A percentile compares a stretch with the other conserved stretches of the same genome.
Conservation (phyloP, 2,329 filamentous ascomycete genomes). For the Plectosphaerella cucumerina region DNA sequence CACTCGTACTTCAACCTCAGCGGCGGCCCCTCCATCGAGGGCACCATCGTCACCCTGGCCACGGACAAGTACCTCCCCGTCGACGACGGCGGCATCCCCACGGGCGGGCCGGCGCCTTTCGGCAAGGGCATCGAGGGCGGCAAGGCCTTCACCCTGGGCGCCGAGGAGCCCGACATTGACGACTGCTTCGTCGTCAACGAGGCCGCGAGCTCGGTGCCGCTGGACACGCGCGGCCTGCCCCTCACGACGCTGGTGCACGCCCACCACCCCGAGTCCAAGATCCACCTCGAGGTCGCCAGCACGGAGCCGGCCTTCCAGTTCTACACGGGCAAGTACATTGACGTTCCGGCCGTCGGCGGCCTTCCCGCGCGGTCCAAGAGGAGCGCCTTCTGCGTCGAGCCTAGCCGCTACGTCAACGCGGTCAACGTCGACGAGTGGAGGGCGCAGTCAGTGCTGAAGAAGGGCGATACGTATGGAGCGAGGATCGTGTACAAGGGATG, state of each 20-base stretch:
- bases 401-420: conserved; percentile 86
- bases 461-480: conserved; percentile 77
- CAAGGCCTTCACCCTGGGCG: conserved; percentile 67
- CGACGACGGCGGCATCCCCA: conserved; percentile 71
- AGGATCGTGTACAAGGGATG: conserved; percentile 82
- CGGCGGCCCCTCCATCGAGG: conserved; percentile 47
- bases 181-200: conserved; percentile 82
- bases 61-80: conserved; percentile 67
- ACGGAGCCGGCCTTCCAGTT: conserved; percentile 97
- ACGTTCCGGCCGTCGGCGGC: conserved; percentile 65
- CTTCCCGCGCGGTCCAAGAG: conserved; percentile 61
- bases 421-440: conserved; percentile 78
- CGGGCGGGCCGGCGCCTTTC: conserved; percentile 59
- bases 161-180: conserved; percentile 72
- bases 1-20: conserved; percentile 77
- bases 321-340: conserved; percentile 83
- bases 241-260: conserved; percentile 67
- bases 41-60: conserved; percentile 63
- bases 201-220: conserved; percentile 52
- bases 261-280: conserved; percentile 65
- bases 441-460: conserved; percentile 74
- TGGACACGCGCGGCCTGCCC: conserved; percentile 61
- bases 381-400: conserved; percentile 87
- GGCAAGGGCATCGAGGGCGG: conserved; percentile 57
- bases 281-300: conserved; percentile 83